Conservation (phyloP, 1,284 basidiomycete genomes). For the Leccinum brunneo-olivaceum region DNA sequence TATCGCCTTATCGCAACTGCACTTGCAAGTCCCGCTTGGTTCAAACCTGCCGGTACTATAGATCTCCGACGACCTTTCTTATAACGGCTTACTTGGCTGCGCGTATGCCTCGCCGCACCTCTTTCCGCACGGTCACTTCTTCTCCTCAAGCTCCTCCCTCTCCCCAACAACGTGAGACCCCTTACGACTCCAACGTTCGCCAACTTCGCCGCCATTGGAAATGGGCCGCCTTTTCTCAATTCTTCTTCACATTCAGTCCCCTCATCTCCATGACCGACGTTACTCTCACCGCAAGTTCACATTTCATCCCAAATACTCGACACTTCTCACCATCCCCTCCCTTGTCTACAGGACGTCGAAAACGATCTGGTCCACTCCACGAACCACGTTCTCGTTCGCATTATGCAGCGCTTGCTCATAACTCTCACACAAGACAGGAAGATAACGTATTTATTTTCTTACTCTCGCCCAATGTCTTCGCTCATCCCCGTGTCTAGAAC, state of each 20-base stretch:
- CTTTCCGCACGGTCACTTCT: constrained; percentile 23
- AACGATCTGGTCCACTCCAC: constrained; percentile 62
- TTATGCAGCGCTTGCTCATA: constrained; percentile 67
- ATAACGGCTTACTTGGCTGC: constrained; percentile 33
- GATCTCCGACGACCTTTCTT: constrained; percentile 34
- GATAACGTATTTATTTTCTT: constrained; percentile 51
- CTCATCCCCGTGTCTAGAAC: constrained; percentile 36
- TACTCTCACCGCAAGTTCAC: constrained; percentile 48
- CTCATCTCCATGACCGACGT: constrained; percentile 63
- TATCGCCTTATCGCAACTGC: constrained; percentile 19
- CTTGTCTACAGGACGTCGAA: constrained; percentile 58
- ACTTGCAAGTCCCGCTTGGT: constrained; percentile 18
- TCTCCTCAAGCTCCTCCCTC: constrained; percentile 21
- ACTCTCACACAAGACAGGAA: constrained; percentile 75
- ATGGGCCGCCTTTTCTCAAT: constrained; percentile 79
- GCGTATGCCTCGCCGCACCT: constrained; percentile 34
- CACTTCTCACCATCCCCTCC: constrained; percentile 9
- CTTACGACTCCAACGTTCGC: constrained; percentile 39
- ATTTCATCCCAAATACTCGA: constrained; percentile 2
- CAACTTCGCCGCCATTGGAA: constrained; percentile 63
- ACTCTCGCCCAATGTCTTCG: constrained; percentile 15
- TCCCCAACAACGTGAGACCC: constrained; percentile 24
- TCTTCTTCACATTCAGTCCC: constrained; percentile 69
- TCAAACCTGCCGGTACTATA: constrained; percentile 24
- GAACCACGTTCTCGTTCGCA: constrained; percentile 55